Evolutionary conservation across 2,329 filamentous ascomycete species (phyloP).

Genomic region (Talaromyces amestolkiae): DNA sequence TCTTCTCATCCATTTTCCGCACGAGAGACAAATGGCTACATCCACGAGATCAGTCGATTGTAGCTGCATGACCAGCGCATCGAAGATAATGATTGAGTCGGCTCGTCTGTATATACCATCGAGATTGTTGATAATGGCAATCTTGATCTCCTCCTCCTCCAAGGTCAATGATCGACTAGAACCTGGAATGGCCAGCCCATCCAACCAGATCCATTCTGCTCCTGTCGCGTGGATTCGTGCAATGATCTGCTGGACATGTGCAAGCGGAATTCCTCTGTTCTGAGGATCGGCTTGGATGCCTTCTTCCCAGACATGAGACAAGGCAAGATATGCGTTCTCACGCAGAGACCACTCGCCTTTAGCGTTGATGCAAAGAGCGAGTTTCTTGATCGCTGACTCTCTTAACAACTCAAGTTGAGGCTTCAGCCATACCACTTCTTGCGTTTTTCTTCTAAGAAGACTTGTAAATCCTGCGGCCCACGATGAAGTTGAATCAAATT

Average conservation of each 20-base stretch:
- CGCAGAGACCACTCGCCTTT: slow-evolving; percentile 1
- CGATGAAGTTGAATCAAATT: background rate
- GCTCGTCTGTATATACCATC: background rate
- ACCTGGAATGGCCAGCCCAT: background rate
- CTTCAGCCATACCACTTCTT: background rate
- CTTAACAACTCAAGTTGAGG: background rate
- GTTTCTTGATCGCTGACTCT: background rate
- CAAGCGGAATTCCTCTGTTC: background rate
- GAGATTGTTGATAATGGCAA: slow-evolving; percentile 8
- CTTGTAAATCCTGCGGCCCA: background rate
- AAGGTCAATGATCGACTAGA: slow-evolving; percentile 4
- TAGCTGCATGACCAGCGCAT: slow-evolving; percentile 11
- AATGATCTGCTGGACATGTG: background rate
- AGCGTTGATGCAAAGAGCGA: slow-evolving; percentile 7
- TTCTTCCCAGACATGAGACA: slow-evolving; percentile 5
- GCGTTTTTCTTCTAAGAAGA: background rate
- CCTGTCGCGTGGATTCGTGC: background rate
- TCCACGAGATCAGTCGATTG: slow-evolving; percentile 10
- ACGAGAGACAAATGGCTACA: background rate
- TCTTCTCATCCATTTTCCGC: slow-evolving; percentile 11
- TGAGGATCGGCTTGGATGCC: slow-evolving; percentile 7
- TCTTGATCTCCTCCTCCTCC: slow-evolving; percentile 8
- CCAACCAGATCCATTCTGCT: slow-evolving; percentile 11
- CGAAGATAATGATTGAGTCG: background rate
- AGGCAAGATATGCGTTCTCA: background rate